Evolutionary conservation across 768 basidiomycete genomes (phyloP).

Genomic region (Chiua virens): DNA sequence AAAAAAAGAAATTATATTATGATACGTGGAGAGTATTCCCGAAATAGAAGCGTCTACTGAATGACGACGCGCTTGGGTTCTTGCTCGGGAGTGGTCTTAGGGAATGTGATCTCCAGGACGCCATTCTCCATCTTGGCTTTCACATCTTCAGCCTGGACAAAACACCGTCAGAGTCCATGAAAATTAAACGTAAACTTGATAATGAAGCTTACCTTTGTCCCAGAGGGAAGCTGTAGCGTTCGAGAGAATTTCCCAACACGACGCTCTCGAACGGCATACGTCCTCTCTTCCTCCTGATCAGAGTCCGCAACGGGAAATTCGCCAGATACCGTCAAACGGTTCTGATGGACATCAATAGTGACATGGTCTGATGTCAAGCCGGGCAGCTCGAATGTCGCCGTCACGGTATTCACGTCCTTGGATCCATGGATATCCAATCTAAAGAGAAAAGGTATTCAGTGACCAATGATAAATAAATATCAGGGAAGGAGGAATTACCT

Average conservation of each 20-base stretch:
- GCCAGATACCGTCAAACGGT: conserved; percentile 48
- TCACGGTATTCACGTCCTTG: conserved; percentile 40
- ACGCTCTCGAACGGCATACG: conserved; percentile 45
- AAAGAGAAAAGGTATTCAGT: neutral
- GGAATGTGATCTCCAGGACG: conserved; percentile 48
- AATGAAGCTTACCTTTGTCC: conserved; percentile 40
- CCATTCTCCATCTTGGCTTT: conserved; percentile 50
- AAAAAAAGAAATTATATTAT: too few species aligned
- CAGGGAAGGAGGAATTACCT: conserved; percentile 9
- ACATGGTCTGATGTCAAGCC: conserved; percentile 51
- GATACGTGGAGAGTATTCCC: too few species aligned
- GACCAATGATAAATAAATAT: neutral
- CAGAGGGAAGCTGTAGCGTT: conserved; percentile 45
- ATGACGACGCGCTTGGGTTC: conserved; percentile 41
- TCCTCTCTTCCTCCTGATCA: conserved; percentile 33
- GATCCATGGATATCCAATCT: conserved; percentile 51
- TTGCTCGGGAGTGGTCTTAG: conserved; percentile 39
- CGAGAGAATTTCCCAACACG: conserved; percentile 46
- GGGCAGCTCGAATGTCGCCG: conserved; percentile 56
- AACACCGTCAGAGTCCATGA: neutral
- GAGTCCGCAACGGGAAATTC: conserved; percentile 32
- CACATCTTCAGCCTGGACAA: conserved; percentile 41
- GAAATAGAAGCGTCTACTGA: neutral
- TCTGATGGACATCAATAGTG: conserved; percentile 46
- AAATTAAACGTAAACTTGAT: neutral